These are phyloP conservation scores for Domatiomyces catenatus DNA, from an alignment of 2,329 filamentous ascomycete genomes.

Conservation along the genomic window DNA sequence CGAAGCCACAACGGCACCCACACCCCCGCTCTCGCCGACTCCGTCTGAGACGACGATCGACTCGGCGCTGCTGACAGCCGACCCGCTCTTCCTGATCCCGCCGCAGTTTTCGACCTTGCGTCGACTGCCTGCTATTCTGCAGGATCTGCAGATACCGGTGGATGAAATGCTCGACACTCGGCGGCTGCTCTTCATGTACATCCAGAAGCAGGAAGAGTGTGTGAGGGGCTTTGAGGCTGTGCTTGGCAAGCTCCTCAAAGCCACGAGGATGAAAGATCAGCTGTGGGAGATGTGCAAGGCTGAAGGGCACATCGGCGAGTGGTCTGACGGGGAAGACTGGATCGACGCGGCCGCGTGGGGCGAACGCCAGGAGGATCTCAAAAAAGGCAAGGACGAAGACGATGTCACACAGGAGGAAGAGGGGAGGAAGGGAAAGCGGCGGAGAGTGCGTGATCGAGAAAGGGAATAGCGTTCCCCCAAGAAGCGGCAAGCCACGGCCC, in stretches of 20 bases:
- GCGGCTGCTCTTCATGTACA: conserved; percentile 43
- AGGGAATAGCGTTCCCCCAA: not conserved
- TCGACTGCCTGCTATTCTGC: conserved; percentile 39
- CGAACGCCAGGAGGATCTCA: conserved; percentile 37
- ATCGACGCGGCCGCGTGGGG: conserved; percentile 48
- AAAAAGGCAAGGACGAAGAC: conserved; percentile 46
- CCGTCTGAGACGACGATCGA: conserved; percentile 23
- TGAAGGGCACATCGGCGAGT: conserved; percentile 47
- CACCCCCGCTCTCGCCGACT: conserved; percentile 17
- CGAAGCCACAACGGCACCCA: conserved; percentile 19
- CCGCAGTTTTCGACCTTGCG: conserved; percentile 33
- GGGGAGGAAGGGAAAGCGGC: conserved; percentile 13
- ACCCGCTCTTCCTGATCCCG: conserved; percentile 45
- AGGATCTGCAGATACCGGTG: conserved; percentile 38
- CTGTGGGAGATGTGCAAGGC: conserved; percentile 47
- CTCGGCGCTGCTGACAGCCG: conserved; percentile 27
- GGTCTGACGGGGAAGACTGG: conserved; percentile 56
- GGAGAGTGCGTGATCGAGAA: conserved; percentile 2
- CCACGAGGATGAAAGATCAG: conserved; percentile 43
- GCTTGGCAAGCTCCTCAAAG: conserved; percentile 40
- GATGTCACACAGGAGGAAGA: conserved; percentile 31
- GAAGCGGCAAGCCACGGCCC: not conserved
- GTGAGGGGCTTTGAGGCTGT: conserved; percentile 42
- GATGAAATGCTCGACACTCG: conserved; percentile 48
- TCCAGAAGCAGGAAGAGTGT: conserved; percentile 52